Base-by-base conservation (phyloP, 1,284 basidiomycete species). In the Cryptococcus wingfieldii region DNA sequence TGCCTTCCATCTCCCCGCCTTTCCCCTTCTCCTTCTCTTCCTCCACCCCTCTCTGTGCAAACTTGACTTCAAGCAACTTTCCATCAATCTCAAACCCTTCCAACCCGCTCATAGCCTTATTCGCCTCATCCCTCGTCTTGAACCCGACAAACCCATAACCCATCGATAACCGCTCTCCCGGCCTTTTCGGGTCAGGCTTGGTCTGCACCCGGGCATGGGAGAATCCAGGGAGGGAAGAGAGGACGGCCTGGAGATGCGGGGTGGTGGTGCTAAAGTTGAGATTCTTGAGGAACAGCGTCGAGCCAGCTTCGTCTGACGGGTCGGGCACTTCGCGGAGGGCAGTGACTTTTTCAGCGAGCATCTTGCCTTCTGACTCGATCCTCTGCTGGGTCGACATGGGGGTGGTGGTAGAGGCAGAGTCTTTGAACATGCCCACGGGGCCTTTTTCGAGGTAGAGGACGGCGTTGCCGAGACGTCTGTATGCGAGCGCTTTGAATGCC, bases 111-210 rank as follows among this genome's bases (percentile, higher is more conserved):
- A 90, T 67, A n/a, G 88, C 95, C 57, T 82, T 83, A 70, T 82
- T 81, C 38, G 95, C 94, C 5, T 81, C 83, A 25, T 88, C 86
- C 1, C 77, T 76, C 31, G 85, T 86, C 71, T 84, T 84, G 80
- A 98, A 98, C 3, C 94, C 95, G 37, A 96, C 84, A 69, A 98
- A 98, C 0, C 93, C 95, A 72, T 94, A 98, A 0, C 94, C 93
- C 92, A 96, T 94, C 69, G 89, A 91, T 42, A 95, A 78, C 44
- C 83, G 79, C 16, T 78, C 70, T 5, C 75, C 75, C 0, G 84
- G 81, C 7, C 83, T 80, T 65, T 89, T 90, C 0, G 90, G 86
- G 75, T 95, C 89, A 0, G 87, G 84, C 71, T 96, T 97, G 48
- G 86, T 95, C 77, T 97, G 91, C 9, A 98, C 83, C 5, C 90